A percentile compares a stretch with the other conserved stretches of the same genome.
Evolutionary conservation across 2,329 filamentous ascomycete genomes (phyloP).

Genomic region (Coniochaeta hoffmannii): DNA sequence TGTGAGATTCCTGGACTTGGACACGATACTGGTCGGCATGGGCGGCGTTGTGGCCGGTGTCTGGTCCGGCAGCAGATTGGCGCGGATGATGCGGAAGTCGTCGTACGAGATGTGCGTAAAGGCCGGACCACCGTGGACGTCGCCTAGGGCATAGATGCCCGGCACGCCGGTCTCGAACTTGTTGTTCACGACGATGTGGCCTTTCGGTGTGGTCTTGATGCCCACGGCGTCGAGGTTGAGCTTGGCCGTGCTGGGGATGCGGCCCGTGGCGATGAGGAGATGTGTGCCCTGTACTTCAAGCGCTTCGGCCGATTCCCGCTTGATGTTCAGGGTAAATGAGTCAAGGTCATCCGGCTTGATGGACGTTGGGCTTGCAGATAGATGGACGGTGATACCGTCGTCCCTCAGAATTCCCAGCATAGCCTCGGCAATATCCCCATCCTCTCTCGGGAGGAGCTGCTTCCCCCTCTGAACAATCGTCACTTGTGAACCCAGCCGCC

Average conservation of each 20-base stretch:
- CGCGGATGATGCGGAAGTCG: constrained; percentile 43
- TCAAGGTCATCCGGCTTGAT: neutral
- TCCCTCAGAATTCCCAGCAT: constrained; percentile 34
- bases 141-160: constrained; percentile 40
- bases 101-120: constrained; percentile 52
- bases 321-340: neutral
- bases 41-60: constrained; percentile 17
- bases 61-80: constrained; percentile 29
- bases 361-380: constrained; percentile 15
- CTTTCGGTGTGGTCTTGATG: constrained; percentile 29
- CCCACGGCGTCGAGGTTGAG: constrained; percentile 33
- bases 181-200: constrained; percentile 36
- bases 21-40: constrained; percentile 14
- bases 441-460: constrained; percentile 37
- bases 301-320: constrained; percentile 5
- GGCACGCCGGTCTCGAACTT: constrained; percentile 34
- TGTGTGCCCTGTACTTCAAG: constrained; percentile 31
- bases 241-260: constrained; percentile 39
- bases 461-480: constrained; percentile 36
- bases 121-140: constrained; percentile 42
- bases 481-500: constrained; percentile 39
- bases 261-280: constrained; percentile 41
- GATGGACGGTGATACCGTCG: constrained; percentile 36
- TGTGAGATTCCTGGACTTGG: constrained; percentile 25
- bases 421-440: constrained; percentile 36